phyloP scores from a whole-genome alignment of 495 filamentous ascomycete genomes.

The Cladorrhinum samala region DNA sequence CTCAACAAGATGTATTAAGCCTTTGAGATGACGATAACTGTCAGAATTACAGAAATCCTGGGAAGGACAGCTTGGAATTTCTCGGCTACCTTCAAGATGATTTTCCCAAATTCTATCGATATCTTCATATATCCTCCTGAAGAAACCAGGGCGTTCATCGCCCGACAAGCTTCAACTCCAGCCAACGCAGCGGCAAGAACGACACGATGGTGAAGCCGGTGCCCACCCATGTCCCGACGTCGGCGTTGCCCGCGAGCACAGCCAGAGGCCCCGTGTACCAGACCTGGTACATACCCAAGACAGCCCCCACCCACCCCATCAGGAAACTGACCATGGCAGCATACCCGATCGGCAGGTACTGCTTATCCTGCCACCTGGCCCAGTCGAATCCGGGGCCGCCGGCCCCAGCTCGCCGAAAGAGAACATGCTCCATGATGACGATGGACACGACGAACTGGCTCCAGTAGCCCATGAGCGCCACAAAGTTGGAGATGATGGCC shows the following conservation, averaged over 20 bases:
- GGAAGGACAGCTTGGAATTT: too few species aligned
- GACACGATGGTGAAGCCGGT: constrained; percentile 43
- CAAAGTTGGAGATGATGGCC: constrained; percentile 64
- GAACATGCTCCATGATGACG: constrained; percentile 55
- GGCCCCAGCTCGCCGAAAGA: constrained; percentile 45
- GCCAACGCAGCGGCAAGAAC: constrained; percentile 45
- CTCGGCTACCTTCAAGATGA: too few species aligned
- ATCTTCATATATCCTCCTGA: background rate
- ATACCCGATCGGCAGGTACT: constrained; percentile 55
- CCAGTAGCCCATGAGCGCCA: constrained; percentile 72
- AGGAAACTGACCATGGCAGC: constrained; percentile 58
- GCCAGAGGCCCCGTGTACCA: constrained; percentile 65
- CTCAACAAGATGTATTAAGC: too few species aligned
- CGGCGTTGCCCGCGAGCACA: constrained; percentile 13
- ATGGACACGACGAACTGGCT: constrained; percentile 61
- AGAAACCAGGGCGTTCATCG: constrained; percentile 19
- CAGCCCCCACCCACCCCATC: constrained; percentile 63
- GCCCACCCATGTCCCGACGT: constrained; percentile 48
- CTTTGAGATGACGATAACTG: too few species aligned
- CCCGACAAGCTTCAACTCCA: constrained; percentile 43
- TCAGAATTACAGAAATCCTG: too few species aligned
- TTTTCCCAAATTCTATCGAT: background rate
- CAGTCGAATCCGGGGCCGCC: constrained; percentile 48
- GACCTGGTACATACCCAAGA: constrained; percentile 62
- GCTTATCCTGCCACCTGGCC: constrained; percentile 53